Percentiles rank a stretch among this genome's conserved stretches.
Conservation (phyloP, 352 stramenopile genomes). For the Globisporangium middletonii region DNA sequence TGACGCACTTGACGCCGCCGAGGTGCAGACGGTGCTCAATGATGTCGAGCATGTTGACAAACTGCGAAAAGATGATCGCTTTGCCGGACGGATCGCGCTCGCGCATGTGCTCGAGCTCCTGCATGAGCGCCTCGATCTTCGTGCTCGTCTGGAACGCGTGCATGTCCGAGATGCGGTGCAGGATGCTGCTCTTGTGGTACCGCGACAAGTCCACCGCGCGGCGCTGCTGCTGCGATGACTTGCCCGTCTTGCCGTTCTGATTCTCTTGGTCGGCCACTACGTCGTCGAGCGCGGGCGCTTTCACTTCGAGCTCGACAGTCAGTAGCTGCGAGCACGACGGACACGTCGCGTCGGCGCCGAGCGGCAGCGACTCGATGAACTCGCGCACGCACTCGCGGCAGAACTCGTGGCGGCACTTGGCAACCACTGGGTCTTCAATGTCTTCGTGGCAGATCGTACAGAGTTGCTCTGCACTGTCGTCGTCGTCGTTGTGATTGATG, state of each 20-base stretch:
- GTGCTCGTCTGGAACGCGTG: conserved; percentile 87
- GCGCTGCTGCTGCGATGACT: conserved; percentile 1
- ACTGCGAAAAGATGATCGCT: conserved; percentile 98
- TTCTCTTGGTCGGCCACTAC: conserved; percentile 5
- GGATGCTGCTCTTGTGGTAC: conserved; percentile 70
- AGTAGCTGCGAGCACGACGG: conserved; percentile 78
- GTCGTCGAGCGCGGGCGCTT: conserved; percentile 9
- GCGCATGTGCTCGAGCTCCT: conserved; percentile 95
- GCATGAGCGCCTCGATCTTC: conserved; percentile 98
- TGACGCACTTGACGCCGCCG: conserved; percentile 85
- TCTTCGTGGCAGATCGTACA: conserved; percentile 94
- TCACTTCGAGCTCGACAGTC: conserved; percentile 72
- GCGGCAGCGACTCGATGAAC: conserved; percentile 68
- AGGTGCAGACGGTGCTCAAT: conserved; percentile 94
- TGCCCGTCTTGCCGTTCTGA: conserved; percentile 6
- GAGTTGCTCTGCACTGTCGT: conserved; percentile 18
- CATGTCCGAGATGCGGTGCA: conserved; percentile 56
- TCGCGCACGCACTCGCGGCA: conserved; percentile 86
- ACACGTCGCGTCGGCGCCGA: conserved; percentile 55
- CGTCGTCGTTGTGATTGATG: conserved; percentile 22
- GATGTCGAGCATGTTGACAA: conserved; percentile 99
- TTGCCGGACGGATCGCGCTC: conserved; percentile 92
- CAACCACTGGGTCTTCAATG: conserved; percentile 82
- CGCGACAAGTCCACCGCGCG: conserved; percentile 40
- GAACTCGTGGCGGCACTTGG: conserved; percentile 90